A percentile compares a stretch with the other conserved stretches of the same genome.
phyloP scores from a whole-genome alignment of 345 rosid genomes.

The Eutrema japonicum region DNA sequence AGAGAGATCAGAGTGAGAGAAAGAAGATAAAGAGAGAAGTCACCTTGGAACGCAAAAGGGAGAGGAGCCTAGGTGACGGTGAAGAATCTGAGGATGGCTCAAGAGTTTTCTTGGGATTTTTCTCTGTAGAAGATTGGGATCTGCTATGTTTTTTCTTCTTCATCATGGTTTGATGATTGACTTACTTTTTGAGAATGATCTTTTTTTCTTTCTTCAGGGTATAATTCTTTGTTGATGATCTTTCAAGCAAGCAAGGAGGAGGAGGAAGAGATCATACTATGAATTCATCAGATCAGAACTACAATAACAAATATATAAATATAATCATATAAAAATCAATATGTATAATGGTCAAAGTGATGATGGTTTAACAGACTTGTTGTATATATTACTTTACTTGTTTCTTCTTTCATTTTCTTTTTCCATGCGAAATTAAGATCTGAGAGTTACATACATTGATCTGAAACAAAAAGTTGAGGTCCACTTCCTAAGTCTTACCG shows the following conservation, averaged over 20 bases:
- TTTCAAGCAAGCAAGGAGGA: slow-evolving; percentile 31
- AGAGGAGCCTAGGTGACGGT: slow-evolving; percentile 44
- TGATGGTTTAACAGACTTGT: slow-evolving; percentile 30
- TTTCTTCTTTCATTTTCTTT: neutral
- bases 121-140: slow-evolving; percentile 33
- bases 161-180: slow-evolving; percentile 40
- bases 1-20: neutral
- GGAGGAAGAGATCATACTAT: slow-evolving; percentile 13
- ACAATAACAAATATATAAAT: slow-evolving; percentile 13
- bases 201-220: slow-evolving; percentile 10
- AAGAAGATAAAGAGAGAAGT: neutral
- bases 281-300: slow-evolving; percentile 37
- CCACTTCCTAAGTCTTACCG: slow-evolving; percentile 21
- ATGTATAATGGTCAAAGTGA: slow-evolving; percentile 34
- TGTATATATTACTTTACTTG: slow-evolving; percentile 15
- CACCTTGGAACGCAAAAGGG: slow-evolving; percentile 44
- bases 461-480: slow-evolving; percentile 35
- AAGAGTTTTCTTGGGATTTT: slow-evolving; percentile 25
- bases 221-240: slow-evolving; percentile 21
- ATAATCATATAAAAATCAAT: slow-evolving; percentile 17
- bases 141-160: slow-evolving; percentile 44
- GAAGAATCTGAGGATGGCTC: slow-evolving; percentile 38
- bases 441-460: slow-evolving; percentile 26
- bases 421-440: slow-evolving; percentile 30
- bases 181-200: slow-evolving; percentile 27